Percentiles rank a stretch among this genome's conserved stretches.
phyloP scores from a whole-genome alignment of 176 grass and related monocot species.

The Sorghum bicolor region Sorghum_bicolor_NCBIv3 NC_012871.2:201501-202000 shows the following conservation, averaged over 20 bases:
- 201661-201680: not conserved
- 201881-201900: slow-evolving; percentile 33
- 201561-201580: too few species aligned
- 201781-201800: not conserved
- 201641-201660: not conserved
- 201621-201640: too few species aligned
- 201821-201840: not conserved
- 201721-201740: not conserved
- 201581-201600: too few species aligned
- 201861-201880: slow-evolving; percentile 46
- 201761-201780: not conserved
- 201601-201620: too few species aligned
- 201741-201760: not conserved
- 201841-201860: slow-evolving; percentile 1
- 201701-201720: not conserved
- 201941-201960: slow-evolving; percentile 7
- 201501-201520: not conserved
- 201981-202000: slow-evolving; percentile 47
- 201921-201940: slow-evolving; percentile 30
- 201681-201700: not conserved
- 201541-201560: not conserved
- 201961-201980: slow-evolving; percentile 53
- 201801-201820: not conserved
- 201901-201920: slow-evolving; percentile 16
- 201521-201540: not conserved